Evolutionary conservation across 2,329 filamentous ascomycete genomes (phyloP).

Genomic region (Stachybotrys chartarum): DNA sequence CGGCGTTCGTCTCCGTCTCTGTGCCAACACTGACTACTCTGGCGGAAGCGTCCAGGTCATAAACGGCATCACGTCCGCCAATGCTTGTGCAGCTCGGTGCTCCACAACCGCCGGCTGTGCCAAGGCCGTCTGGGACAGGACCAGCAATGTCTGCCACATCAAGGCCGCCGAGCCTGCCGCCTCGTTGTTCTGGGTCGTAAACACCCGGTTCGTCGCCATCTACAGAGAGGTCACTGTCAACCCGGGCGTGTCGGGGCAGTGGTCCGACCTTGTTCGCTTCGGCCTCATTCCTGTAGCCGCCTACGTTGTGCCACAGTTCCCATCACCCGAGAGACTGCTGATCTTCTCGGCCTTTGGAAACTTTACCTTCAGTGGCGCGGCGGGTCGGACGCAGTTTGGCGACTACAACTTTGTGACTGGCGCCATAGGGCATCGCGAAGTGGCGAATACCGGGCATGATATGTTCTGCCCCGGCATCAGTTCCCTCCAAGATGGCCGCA

Average conservation of each 20-base stretch:
- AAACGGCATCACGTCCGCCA: not conserved
- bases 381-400: conserved; percentile 10
- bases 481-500: conserved; percentile 35
- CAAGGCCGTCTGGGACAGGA: conserved; percentile 13
- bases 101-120: not conserved
- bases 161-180: conserved; percentile 7
- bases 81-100: not conserved
- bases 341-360: conserved; percentile 10
- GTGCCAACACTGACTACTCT: not conserved
- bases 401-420: conserved; percentile 6
- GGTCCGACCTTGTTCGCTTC: conserved; percentile 10
- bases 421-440: conserved; percentile 18
- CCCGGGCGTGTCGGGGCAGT: conserved; percentile 4
- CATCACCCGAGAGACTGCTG: conserved; percentile 6
- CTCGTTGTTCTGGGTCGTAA: conserved; percentile 10
- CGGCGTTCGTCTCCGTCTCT: not conserved
- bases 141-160: conserved; percentile 12
- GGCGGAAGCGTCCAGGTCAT: not conserved
- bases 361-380: conserved; percentile 9
- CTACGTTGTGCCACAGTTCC: conserved; percentile 10
- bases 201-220: conserved; percentile 9
- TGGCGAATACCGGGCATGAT: conserved; percentile 38
- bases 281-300: conserved; percentile 11
- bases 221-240: not conserved
- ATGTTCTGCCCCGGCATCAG: conserved; percentile 52